Base-by-base conservation (phyloP, 2,329 filamentous ascomycete genomes). In the Fusarium burgessii region DNA sequence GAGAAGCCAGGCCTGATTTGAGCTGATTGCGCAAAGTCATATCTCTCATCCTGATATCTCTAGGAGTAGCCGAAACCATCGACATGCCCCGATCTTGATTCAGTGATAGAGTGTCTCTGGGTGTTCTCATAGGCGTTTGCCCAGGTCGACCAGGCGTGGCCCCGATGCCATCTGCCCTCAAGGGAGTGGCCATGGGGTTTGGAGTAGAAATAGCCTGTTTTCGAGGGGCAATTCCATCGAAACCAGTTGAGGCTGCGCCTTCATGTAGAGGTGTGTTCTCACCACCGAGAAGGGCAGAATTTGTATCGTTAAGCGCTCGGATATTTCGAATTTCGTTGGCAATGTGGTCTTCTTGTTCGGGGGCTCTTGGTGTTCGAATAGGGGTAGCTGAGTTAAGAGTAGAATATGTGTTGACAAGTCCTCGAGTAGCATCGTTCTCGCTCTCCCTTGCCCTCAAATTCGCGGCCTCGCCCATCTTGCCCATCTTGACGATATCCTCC, bases 401-500 rank as follows among this genome's bases (percentile, higher is more conserved):
- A 18, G 92, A 90, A 80, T 99, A 99, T 74, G 94, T 93, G 72
- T 93, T 94, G 62, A 98, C 88, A 47, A 99, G 85, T 7, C 95
- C 94, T 72, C 92, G 90, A 1, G 95, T 97, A 56, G 93, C 90
- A 77, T 94, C 90, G 71, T 95, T 97, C 65, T 97, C 94, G 78
- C 93, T 92, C 57, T 90, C 90, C 46, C 89, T 89, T 7, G 93
- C 93, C 79, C 93, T 85, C 69, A 87, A 84, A 76, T 91, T 94
- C 45, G 96, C 96, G 55, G 92, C 91, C 77, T 98, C 94, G 40
- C 95, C 96, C 66, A 94, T 89, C 88, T 97, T 93, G 46, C 96
- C 95, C 94, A 98, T 97, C 85, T 99, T 99, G 71, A 99, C 94
- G 77, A 99, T 98, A 73, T 98, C 95, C 78, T 99, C 96, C 64